These are phyloP conservation scores for Austroboletus niveus DNA, from an alignment of 1,284 basidiomycete species.

Conservation along the genomic window DNA sequence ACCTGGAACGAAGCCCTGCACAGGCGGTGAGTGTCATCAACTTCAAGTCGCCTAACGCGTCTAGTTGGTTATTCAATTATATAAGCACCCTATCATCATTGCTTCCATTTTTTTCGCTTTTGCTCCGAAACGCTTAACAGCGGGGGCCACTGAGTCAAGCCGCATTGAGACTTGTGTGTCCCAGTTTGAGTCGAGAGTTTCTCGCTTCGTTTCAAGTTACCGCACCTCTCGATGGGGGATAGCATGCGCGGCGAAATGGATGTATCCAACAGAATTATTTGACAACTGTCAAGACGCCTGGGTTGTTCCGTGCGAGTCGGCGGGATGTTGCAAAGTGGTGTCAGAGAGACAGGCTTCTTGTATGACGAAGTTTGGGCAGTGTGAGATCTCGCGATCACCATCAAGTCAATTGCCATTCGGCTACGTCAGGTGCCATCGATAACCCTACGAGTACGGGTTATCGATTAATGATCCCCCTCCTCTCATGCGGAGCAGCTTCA, in stretches of 20 bases:
- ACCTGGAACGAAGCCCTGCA: constrained; percentile 18
- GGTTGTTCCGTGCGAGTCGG: constrained; percentile 26
- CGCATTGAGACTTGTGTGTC: constrained; percentile 15
- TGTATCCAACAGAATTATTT: constrained; percentile 13
- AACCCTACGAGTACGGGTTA: constrained; percentile 13
- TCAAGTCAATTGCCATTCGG: constrained; percentile 13
- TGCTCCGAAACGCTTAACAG: constrained; percentile 25
- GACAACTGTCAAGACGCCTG: constrained; percentile 5
- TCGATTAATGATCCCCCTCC: constrained; percentile 25
- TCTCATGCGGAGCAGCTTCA: constrained; percentile 18
- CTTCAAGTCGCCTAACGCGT: constrained; percentile 15
- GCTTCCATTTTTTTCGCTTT: constrained; percentile 28
- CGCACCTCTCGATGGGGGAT: constrained; percentile 17
- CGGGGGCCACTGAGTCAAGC: constrained; percentile 9
- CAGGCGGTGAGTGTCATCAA: constrained; percentile 8
- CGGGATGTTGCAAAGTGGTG: constrained; percentile 14
- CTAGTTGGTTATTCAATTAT: constrained; percentile 16
- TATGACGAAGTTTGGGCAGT: constrained; percentile 6
- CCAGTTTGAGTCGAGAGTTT: constrained; percentile 9
- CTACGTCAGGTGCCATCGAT: constrained; percentile 22
- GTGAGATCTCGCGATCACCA: constrained; percentile 22
- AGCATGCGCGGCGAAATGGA: constrained; percentile 19
- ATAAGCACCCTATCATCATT: constrained; percentile 12
- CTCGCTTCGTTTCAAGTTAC: constrained; percentile 23
- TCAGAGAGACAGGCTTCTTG: constrained; percentile 1